These are phyloP conservation scores for Lepidopterella palustris DNA, from an alignment of 495 filamentous ascomycete species.

Conservation along the genomic window DNA sequence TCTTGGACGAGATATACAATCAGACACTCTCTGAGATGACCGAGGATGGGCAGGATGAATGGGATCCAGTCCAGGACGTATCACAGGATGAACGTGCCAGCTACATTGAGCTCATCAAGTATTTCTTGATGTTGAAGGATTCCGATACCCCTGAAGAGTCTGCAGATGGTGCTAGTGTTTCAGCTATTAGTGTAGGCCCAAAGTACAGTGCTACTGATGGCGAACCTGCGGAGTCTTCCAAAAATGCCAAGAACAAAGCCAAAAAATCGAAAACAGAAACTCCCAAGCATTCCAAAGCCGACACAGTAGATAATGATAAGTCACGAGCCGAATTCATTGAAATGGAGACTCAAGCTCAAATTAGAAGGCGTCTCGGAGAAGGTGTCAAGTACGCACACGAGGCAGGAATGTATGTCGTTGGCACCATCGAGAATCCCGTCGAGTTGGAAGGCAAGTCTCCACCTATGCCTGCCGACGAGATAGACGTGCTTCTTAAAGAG, in stretches of 20 bases:
- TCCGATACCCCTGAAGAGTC: constrained; percentile 11
- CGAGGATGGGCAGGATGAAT: constrained; percentile 31
- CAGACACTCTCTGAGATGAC: constrained; percentile 39
- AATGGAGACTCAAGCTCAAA: constrained; percentile 3
- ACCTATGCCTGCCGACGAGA: constrained; percentile 42
- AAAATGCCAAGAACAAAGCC: constrained; percentile 35
- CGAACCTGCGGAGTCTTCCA: constrained; percentile 21
- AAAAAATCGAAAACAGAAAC: constrained; percentile 35
- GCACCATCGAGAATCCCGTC: constrained; percentile 38
- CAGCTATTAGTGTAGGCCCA: constrained; percentile 6
- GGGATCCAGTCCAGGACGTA: constrained; percentile 51
- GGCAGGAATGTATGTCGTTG: constrained; percentile 36
- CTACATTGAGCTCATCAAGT: constrained; percentile 41
- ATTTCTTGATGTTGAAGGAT: constrained; percentile 42
- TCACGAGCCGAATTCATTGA: background rate
- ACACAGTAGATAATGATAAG: background rate
- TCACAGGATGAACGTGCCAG: constrained; percentile 42
- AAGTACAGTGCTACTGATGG: background rate
- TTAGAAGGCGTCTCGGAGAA: constrained; percentile 31
- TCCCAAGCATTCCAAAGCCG: background rate
- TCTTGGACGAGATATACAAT: constrained; percentile 43
- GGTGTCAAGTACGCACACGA: constrained; percentile 35
- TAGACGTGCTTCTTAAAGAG: constrained; percentile 39
- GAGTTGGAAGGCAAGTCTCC: constrained; percentile 30
- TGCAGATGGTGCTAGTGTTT: constrained; percentile 2